Base-by-base conservation (phyloP, 2,329 filamentous ascomycete species). In the Venturia aucupariae region DNA sequence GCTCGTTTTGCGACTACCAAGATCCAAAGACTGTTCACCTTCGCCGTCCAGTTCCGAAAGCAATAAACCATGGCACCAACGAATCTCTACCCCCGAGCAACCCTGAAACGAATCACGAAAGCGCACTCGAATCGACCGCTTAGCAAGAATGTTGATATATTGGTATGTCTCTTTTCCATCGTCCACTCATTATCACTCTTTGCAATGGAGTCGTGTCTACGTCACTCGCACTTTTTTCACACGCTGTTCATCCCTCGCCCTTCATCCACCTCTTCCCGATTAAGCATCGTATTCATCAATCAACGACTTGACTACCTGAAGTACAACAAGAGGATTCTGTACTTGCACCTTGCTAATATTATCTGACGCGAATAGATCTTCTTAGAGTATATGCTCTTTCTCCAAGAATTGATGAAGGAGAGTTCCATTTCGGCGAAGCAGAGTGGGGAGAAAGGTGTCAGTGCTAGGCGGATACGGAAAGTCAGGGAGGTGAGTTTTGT, bases 41-140 rank as follows among this genome's bases (percentile, higher is more conserved):
- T n/a, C n/a, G n/a, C n/a, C n/a, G n/a, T n/a, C n/a, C n/a, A n/a
- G n/a, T n/a, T n/a, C n/a, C n/a, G n/a, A n/a, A n/a, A n/a, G n/a
- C n/a, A n/a, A n/a, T n/a, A n/a, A 61, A 67, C 19, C 6, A 88
- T 86, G 82, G 85, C 83, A 62, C 78, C 83, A 15, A 81, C 85
- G 27, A 86, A 88, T 72, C 93, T 90, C 17, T 96, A 96, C 71
- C 92, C 92, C 13, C 87, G 92, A 67, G 86, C 85, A 22, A 94
- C 90, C 0, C 81, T 96, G 70, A 94, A 92, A 76, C 92, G 92
- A 75, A 93, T 95, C 66, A 82, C 95, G 71, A 96, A 96, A 77
- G 91, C 90, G 22, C 91, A 96, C 75, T 89, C 90, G 10, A 88
- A 90, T 67, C 86, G 87, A 72, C 88, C 84, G 68, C 76, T 96